These are phyloP conservation scores for Clarkia xantiana DNA, from an alignment of 345 rosid genomes.

Conservation along the genomic window DNA sequence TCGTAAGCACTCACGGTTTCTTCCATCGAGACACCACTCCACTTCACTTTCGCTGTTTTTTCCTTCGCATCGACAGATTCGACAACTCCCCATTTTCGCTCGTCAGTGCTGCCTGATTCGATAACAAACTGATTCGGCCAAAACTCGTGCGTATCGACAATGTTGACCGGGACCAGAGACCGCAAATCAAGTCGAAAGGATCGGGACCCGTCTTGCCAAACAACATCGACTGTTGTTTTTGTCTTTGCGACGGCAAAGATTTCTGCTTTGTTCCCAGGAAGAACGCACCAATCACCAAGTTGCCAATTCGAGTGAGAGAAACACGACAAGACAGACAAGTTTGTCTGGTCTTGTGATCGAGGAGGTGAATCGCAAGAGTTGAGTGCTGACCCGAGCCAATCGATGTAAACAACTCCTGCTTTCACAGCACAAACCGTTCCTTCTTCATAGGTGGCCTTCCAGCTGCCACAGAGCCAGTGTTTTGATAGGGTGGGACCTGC, in stretches of 20 bases:
- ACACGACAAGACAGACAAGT: conserved; percentile 43
- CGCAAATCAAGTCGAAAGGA: conserved; percentile 41
- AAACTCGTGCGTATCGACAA: conserved; percentile 62
- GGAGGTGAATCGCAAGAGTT: conserved; percentile 29
- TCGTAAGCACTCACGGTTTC: conserved; percentile 80
- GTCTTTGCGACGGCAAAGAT: conserved; percentile 48
- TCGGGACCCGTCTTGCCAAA: conserved; percentile 77
- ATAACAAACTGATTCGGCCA: conserved; percentile 87
- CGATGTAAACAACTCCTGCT: conserved; percentile 53
- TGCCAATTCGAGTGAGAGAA: conserved; percentile 79
- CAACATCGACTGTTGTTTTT: conserved; percentile 49
- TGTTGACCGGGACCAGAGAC: conserved; percentile 44
- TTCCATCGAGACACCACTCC: conserved; percentile 31
- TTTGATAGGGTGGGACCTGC: conserved; percentile 31
- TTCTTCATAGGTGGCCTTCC: conserved; percentile 44
- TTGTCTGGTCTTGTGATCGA: conserved; percentile 37
- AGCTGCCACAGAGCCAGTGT: conserved; percentile 70
- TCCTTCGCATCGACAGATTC: conserved; percentile 57
- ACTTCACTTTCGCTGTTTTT: conserved; percentile 54
- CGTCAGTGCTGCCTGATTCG: conserved; percentile 38
- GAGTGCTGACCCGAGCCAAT: conserved; percentile 63
- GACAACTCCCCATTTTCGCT: conserved; percentile 65
- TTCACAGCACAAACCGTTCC: conserved; percentile 63
- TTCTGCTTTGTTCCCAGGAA: conserved; percentile 12
- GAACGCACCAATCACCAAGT: conserved; percentile 77